Evolutionary conservation across 108 stramenopile species (phyloP).

Genomic region (Stephanodiscus minutulus): DNA sequence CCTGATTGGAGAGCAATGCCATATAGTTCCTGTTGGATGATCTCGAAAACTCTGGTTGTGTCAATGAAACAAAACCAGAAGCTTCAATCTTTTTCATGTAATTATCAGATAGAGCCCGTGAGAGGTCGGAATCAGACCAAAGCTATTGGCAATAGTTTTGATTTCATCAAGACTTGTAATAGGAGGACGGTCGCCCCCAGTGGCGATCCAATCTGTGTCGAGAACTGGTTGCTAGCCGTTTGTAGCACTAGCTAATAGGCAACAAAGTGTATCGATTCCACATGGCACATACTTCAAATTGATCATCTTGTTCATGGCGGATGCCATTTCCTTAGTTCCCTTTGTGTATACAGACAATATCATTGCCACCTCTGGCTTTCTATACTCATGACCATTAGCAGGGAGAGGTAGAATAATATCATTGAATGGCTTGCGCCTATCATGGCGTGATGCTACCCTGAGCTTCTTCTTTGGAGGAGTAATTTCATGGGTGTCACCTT

Average conservation of each 20-base stretch:
- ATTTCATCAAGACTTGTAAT: no score
- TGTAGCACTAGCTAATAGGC: neutral
- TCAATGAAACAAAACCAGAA: no score
- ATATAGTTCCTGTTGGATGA: no score
- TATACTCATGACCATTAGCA: conserved; percentile 8
- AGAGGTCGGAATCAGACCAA: no score
- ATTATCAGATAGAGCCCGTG: no score
- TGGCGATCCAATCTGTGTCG: neutral
- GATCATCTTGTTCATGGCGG: neutral
- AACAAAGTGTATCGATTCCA: neutral
- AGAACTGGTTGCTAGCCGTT: neutral
- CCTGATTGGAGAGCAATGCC: no score
- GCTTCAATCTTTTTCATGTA: no score
- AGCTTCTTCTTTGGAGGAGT: conserved; percentile 3
- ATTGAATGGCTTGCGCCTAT: neutral
- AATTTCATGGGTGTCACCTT: conserved; percentile 5
- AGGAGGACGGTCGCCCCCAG: no score
- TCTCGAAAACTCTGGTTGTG: no score
- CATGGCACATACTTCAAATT: neutral
- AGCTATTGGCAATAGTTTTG: no score
- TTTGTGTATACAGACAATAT: neutral
- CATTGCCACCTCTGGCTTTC: neutral
- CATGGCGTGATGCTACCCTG: neutral
- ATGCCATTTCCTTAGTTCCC: neutral
- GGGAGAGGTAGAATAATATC: conserved; percentile 6